Base-by-base conservation (phyloP, 2,329 filamentous ascomycete species). In the Trichoderma gracile region DNA sequence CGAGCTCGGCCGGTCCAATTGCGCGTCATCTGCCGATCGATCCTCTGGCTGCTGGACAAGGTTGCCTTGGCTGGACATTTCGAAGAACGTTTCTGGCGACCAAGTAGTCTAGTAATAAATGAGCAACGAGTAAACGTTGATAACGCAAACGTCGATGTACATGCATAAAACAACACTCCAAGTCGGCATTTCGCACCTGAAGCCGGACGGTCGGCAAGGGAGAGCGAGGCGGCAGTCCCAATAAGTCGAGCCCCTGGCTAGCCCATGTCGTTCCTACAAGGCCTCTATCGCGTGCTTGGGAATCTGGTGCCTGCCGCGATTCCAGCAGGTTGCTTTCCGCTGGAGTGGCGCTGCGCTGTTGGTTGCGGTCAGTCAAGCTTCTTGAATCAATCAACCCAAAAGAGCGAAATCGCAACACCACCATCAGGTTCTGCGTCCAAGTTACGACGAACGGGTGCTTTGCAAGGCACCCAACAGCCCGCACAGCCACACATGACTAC, bases 231-330 rank as follows among this genome's bases (percentile, higher is more conserved):
- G 27, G 15, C 42, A 23, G 56, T 30, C 50, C 46, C 46, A 21
- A 15, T 33, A 50, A 42, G 17, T 60, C 30, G 46, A 60, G 43
- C 56, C 27, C n/a, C 49, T 45, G 49, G 7, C 58, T 61, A 33
- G 58, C 25, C 45, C 38, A 50, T 50, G 43, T 30, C 43, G 52
- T 23, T 23, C 52, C 61, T 50, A 21, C 45, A 42, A 23, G 45
- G 53, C 27, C 52, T 49, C 53, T 45, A 63, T 63, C 61, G 52
- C 53, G 52, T 63, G 61, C 53, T 63, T 30, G 58, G 38, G 6
- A 30, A 46, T 30, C 38, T 43, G 21, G 30, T 30, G 30, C 9
- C 9, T 30, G 30, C 30, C 30, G 38, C 6, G 38, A 43, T 43
- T 42, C 12, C 15, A 10, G 10, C 43, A 23, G 25, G 21, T 19